Evolutionary conservation across 768 basidiomycete species (phyloP).

Genomic region (Trametes cinnabarina): DNA sequence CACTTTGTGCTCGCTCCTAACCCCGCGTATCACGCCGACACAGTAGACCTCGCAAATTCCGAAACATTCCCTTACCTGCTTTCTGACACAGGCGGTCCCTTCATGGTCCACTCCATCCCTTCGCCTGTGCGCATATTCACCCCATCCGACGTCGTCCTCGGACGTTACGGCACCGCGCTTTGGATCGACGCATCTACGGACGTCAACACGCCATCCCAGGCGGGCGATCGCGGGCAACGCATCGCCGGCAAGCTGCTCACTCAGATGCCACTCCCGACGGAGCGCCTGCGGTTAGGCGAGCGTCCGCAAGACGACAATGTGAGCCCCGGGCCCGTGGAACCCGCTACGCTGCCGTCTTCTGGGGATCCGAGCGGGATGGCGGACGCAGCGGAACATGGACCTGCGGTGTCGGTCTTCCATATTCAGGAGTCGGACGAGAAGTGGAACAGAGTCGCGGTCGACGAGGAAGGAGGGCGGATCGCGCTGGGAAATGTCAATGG

Average conservation of each 20-base stretch:
- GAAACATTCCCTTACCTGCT: conserved; percentile 19
- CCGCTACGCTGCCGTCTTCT: neutral
- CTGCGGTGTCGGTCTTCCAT: conserved; percentile 44
- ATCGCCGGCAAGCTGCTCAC: conserved; percentile 46
- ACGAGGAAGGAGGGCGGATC: conserved; percentile 38
- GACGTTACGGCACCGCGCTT: conserved; percentile 57
- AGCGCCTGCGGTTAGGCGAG: neutral
- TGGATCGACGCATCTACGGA: conserved; percentile 68
- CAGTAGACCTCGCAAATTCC: neutral
- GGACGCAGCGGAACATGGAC: conserved; percentile 15
- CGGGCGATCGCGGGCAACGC: conserved; percentile 51
- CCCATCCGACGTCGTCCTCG: conserved; percentile 52
- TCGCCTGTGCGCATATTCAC: conserved; percentile 53
- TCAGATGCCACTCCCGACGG: neutral
- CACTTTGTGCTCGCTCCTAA: conserved; percentile 54
- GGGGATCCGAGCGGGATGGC: neutral
- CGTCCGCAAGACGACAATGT: conserved; percentile 2
- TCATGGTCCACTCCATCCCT: conserved; percentile 18
- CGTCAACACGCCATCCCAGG: conserved; percentile 26
- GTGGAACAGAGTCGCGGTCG: conserved; percentile 46
- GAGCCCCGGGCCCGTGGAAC: conserved; percentile 5
- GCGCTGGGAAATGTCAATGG: conserved; percentile 41
- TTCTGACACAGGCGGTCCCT: conserved; percentile 8
- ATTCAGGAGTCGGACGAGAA: conserved; percentile 43
- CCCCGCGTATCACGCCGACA: conserved; percentile 22